Base-by-base conservation (phyloP, 78 protist genomes). In the Dictyostelium capitatum region DNA sequence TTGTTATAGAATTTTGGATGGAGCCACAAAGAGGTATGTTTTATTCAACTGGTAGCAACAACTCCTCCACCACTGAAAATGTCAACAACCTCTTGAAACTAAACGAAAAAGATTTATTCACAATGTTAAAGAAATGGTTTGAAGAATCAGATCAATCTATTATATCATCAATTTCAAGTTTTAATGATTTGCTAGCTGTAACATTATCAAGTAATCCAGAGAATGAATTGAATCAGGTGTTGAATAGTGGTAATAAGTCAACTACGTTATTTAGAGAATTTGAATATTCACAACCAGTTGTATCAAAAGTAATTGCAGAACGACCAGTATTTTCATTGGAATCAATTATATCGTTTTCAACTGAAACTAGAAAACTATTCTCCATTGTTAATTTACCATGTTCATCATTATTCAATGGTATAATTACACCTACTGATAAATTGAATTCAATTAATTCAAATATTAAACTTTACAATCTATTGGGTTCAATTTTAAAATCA, bases 1-100 rank as follows among this genome's bases (percentile, higher is more conserved):
- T 87, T 12, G 84, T 87, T n/a, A 77, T 87, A 11, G 93, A 87
- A 50, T 73, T 87, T 64, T 87, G 93, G 93, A 87, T 87, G 93
- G 93, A 87, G 12, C 93, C 93, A 19, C 93, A 87, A 65, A 23
- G 82, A 10, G 93, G 93, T n/a, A 79, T 79, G 70, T 79, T 37
- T 47, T 79, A 79, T 54, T 30, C 83, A 1, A 19, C 14, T 37
- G 12, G 28, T 11, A 19, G 19, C 54, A 0, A 23, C 62, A n/a
- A 17, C 53, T 72, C 3, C 59, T 5, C 20, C 59, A 20, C 1
- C 12, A 9, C 20, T n/a, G 30, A 17, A 20, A 17, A 9, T 6
- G 6, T 20, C 19, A 28, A 70, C 15, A 19, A 41, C 32, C 30
- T 12, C 32, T 46, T 46, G 17, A 79, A 54, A 79, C 1, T 79